Evolutionary conservation across 2,329 filamentous ascomycete genomes (phyloP), one percentile per base, ranked within the genome.

Genomic region (Fusarium penzigii): DNA sequence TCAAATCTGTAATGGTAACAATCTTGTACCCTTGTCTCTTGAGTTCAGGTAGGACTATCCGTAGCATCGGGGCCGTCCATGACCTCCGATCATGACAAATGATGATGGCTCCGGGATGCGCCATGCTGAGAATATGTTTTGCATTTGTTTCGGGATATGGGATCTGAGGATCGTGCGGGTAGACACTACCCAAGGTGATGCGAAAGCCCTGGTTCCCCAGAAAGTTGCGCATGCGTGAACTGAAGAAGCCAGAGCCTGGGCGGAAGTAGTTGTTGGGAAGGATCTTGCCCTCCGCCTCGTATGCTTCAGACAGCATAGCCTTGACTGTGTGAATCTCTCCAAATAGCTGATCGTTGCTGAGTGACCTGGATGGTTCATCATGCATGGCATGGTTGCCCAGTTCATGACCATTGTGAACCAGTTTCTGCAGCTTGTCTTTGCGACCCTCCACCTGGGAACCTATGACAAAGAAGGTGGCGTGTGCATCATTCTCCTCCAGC

Each of bases 161-260:
- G 52, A 96, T 87, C 77, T 95, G 91, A n/a, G 92, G 86, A 73
- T 96, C 92, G 73, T 96, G 91, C 6, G 92, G 92, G 72, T 95
- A 96, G 39, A 96, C 86, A 69, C 85, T 86, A 3, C 92, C 92
- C 39, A 96, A 74, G n/a, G 92, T 87, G 46, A 94, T 77, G 45
- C 79, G 77, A 70, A 90, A 92, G 5, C 85, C 86, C 55, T 91
- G 67, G 46, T 72, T 76, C 34, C 73, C 72, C 8, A 90, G 72
- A 36, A 87, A 67, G 34, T 72, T 70, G 17, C 88, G 78, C 85
- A 96, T 92, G 16, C 81, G 70, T 40, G 76, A 75, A 64, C 81
- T 91, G 74, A 96, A 96, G 69, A 95, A 87, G 13, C 92, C 92
- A 0, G 87, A 92, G 0, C 92, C 92, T 1, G 92, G 92, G 0